Evolutionary conservation across 768 basidiomycete species (phyloP).

Genomic region (Suillus americanus): DNA sequence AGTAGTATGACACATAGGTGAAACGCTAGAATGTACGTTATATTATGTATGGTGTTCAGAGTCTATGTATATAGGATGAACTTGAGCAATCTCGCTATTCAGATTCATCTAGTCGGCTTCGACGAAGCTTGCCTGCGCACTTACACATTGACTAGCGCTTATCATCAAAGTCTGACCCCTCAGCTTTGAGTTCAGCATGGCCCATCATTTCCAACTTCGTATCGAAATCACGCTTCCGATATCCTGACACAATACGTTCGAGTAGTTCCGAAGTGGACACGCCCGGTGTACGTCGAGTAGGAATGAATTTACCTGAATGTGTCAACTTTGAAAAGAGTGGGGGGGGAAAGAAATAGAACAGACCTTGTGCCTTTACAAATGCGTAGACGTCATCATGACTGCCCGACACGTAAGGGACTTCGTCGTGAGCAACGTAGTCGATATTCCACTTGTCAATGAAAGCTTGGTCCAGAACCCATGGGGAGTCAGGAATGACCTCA

Average conservation of each 20-base stretch:
- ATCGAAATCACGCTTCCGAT: slow-evolving; percentile 84
- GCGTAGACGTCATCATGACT: slow-evolving; percentile 86
- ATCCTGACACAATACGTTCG: slow-evolving; percentile 87
- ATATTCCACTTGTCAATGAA: slow-evolving; percentile 87
- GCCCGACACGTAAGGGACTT: slow-evolving; percentile 79
- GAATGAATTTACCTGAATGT: slow-evolving; percentile 82
- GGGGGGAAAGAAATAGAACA: slow-evolving; percentile 17
- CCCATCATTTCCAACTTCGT: slow-evolving; percentile 90
- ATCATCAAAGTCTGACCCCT: slow-evolving; percentile 36
- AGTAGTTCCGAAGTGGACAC: slow-evolving; percentile 92
- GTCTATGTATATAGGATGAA: neutral
- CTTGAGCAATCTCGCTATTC: neutral
- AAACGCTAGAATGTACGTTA: neutral
- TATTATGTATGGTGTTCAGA: neutral
- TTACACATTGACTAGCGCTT: neutral
- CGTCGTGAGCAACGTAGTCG: slow-evolving; percentile 97
- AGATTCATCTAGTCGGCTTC: neutral
- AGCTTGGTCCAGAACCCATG: slow-evolving; percentile 83
- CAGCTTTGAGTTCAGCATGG: slow-evolving; percentile 63
- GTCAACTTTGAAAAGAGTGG: neutral
- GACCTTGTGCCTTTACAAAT: slow-evolving; percentile 79
- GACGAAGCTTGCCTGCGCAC: neutral
- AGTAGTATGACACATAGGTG: neutral
- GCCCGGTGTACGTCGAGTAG: slow-evolving; percentile 92
- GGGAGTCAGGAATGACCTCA: slow-evolving; percentile 86